These are phyloP conservation scores for Phytophthora capsici DNA, from an alignment of 352 stramenopile species.

Conservation along the genomic window DNA sequence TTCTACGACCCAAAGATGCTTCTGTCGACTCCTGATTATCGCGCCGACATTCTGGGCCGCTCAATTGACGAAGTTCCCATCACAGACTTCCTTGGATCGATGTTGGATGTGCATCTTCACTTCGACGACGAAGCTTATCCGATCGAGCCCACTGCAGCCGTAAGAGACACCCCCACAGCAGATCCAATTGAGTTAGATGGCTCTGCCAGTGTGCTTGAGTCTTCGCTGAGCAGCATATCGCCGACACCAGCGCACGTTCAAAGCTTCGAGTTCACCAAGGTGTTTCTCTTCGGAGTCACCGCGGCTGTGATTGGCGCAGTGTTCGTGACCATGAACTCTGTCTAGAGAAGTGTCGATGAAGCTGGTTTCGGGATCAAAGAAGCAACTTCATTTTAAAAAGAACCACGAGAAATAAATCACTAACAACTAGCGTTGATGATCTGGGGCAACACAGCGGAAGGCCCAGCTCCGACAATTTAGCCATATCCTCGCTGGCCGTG, in stretches of 20 bases:
- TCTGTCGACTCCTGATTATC: slow-evolving; percentile 79
- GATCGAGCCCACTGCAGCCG: slow-evolving; percentile 26
- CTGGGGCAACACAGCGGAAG: neutral
- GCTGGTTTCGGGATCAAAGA: slow-evolving; percentile 1
- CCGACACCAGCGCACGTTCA: neutral
- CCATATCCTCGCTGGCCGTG: slow-evolving; percentile 32
- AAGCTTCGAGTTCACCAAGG: slow-evolving; percentile 52
- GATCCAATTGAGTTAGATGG: slow-evolving; percentile 1
- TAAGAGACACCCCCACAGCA: neutral
- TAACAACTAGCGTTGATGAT: slow-evolving; percentile 28
- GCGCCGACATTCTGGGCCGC: slow-evolving; percentile 75
- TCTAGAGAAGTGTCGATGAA: slow-evolving; percentile 26
- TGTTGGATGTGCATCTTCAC: slow-evolving; percentile 81
- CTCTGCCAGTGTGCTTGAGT: neutral
- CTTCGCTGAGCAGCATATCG: neutral
- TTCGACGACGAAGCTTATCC: slow-evolving; percentile 81
- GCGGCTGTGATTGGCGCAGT: slow-evolving; percentile 31
- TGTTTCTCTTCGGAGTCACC: slow-evolving; percentile 44
- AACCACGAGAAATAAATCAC: slow-evolving; percentile 38
- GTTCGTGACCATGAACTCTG: slow-evolving; percentile 45
- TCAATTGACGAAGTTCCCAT: slow-evolving; percentile 78
- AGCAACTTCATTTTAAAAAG: slow-evolving; percentile 22
- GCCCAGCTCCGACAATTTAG: slow-evolving; percentile 8
- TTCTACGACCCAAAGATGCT: slow-evolving; percentile 89
- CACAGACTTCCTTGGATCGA: slow-evolving; percentile 91